Percentiles rank a stretch among this genome's conserved stretches.
These are phyloP conservation scores for Metarhizium robertsii DNA, from an alignment of 2,329 filamentous ascomycete species.

Conservation along the genomic window DNA sequence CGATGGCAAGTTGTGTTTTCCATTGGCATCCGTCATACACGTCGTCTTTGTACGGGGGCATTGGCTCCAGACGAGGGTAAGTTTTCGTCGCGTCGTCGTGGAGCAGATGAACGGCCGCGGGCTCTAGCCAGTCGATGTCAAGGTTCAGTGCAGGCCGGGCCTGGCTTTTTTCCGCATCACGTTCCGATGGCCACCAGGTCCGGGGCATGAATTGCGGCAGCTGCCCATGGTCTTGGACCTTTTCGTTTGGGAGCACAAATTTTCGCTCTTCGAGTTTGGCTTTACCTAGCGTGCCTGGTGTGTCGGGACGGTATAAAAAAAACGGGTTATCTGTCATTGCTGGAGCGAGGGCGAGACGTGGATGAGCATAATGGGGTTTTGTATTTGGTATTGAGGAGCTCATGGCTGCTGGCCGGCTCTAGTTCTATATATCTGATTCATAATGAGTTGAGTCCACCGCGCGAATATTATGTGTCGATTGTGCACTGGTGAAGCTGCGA, in stretches of 20 bases:
- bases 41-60: constrained; percentile 9
- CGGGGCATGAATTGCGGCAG: constrained; percentile 12
- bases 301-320: too few species aligned
- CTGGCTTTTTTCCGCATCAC: neutral
- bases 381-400: too few species aligned
- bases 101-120: neutral
- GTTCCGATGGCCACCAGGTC: constrained; percentile 5
- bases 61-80: constrained; percentile 9
- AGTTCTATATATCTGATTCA: too few species aligned
- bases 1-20: constrained; percentile 8
- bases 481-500: too few species aligned
- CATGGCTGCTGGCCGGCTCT: too few species aligned
- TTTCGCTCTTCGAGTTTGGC: constrained; percentile 1
- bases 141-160: neutral
- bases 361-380: too few species aligned
- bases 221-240: constrained; percentile 6
- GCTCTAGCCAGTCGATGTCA: neutral
- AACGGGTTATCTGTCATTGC: too few species aligned
- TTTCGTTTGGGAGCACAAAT: constrained; percentile 1
- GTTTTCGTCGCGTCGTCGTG: neutral
- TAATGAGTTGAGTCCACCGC: too few species aligned
- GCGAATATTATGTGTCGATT: too few species aligned
- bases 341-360: too few species aligned
- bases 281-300: constrained; percentile 2
- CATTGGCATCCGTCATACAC: constrained; percentile 5